Evolutionary conservation across 2,329 filamentous ascomycete genomes (phyloP), one percentile per base, ranked within the genome.

Genomic region (Penicillium frequentans): DNA sequence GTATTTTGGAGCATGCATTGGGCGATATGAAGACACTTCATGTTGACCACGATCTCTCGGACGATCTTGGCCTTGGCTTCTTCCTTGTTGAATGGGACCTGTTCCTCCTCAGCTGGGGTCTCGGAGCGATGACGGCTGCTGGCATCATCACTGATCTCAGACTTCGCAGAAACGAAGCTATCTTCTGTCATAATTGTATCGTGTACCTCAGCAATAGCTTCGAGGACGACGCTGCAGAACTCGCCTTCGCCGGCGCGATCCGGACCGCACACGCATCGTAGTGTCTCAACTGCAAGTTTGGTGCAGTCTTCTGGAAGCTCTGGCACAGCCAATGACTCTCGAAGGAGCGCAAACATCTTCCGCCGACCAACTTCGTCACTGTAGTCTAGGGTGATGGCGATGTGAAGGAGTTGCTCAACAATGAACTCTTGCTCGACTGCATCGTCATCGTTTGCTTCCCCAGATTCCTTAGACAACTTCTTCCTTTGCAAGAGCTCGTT

Each of bases 1-100:
- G 99, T 91, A 69, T 98, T 96, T 70, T 96, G 88, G 51, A 99
- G 83, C 90, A 98, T 96, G 80, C 92, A 98, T 74, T 97, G 91
- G 26, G 96, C 93, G 64, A 99, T 97, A 71, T 97, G 90, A 60
- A 99, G 82, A 74, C 95, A 98, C 77, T 98, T 98, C 86, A 97
- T 93, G 79, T 98, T 98, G 73, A 98, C 90, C 80, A 97, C 87
- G 70, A 97, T 95, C 76, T 97, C 92, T 63, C 86, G 88, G 64
- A 97, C 64, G 24, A 77, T 65, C 64, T 77, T 86, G 1, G 90
- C 91, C 77, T 93, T 96, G 47, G 81, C 81, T 63, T 86, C 83
- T 52, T 85, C 82, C 49, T 79, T 77, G 59, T 79, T 77, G 53
- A 77, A 77, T 5, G 75, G 75, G 2, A 84, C 82, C 64, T 85